Conservation (phyloP, 2,329 filamentous ascomycete species). For the Pseudovirgaria hyperparasitica region DNA sequence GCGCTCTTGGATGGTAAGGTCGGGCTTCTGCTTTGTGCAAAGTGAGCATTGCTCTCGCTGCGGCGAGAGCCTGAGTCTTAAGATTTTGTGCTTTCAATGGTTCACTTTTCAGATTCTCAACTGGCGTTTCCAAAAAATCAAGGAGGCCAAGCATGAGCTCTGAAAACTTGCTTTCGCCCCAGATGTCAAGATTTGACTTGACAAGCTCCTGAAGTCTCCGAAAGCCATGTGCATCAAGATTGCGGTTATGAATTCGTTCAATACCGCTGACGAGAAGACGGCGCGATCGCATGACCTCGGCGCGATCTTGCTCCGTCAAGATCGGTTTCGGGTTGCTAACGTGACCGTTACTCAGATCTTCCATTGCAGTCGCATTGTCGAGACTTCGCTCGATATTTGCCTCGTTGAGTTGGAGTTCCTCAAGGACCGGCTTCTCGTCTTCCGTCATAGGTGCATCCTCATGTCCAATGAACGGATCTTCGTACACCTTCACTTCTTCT, state of each 20-base stretch:
- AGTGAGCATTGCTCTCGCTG: constrained; percentile 59
- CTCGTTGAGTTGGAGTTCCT: constrained; percentile 38
- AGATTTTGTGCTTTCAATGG: constrained; percentile 57
- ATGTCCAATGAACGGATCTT: constrained; percentile 36
- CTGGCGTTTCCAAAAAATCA: constrained; percentile 54
- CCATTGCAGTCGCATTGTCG: constrained; percentile 16
- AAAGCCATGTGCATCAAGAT: constrained; percentile 71
- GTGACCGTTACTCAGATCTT: constrained; percentile 16
- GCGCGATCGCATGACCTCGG: constrained; percentile 31
- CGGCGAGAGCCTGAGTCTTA: constrained; percentile 61
- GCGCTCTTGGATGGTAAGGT: constrained; percentile 53
- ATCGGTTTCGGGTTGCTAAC: constrained; percentile 3
- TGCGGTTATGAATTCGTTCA: constrained; percentile 54
- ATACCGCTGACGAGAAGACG: constrained; percentile 64
- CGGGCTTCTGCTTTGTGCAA: constrained; percentile 53
- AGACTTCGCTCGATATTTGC: constrained; percentile 23
- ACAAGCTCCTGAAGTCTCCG: constrained; percentile 64
- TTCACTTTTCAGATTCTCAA: constrained; percentile 31
- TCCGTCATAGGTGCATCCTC: constrained; percentile 13
- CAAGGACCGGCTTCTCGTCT: constrained; percentile 33
- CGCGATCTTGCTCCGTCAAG: constrained; percentile 24
- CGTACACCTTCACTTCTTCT: constrained; percentile 38
- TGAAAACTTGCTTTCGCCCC: constrained; percentile 57
- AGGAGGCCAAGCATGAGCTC: constrained; percentile 56
- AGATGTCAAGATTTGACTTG: constrained; percentile 48